Evolutionary conservation across 768 basidiomycete species (phyloP).

Genomic region (Rhizopogon vulgaris): DNA sequence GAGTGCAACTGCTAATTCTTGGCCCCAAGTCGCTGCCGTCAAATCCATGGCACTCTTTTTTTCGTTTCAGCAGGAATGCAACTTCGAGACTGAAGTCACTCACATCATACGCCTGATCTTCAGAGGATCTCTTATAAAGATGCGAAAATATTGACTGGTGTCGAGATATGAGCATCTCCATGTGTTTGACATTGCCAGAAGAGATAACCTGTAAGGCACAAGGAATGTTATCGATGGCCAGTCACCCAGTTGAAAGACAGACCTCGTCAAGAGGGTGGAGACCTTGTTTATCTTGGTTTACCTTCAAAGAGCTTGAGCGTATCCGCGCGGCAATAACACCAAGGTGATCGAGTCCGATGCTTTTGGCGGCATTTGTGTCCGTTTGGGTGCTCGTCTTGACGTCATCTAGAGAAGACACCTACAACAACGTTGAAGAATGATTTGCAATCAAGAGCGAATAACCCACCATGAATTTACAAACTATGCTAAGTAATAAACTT

Average conservation of each 20-base stretch:
- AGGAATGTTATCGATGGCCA: background rate
- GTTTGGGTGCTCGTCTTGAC: slow-evolving; percentile 55
- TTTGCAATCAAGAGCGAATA: background rate
- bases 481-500: slow-evolving; percentile 69
- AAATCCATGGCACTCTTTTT: slow-evolving; percentile 83
- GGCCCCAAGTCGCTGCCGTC: slow-evolving; percentile 71
- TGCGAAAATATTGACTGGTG: slow-evolving; percentile 65
- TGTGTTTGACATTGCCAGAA: slow-evolving; percentile 38
- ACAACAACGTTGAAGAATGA: background rate
- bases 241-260: slow-evolving; percentile 16
- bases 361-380: slow-evolving; percentile 83
- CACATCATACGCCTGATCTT: slow-evolving; percentile 80
- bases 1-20: slow-evolving; percentile 72
- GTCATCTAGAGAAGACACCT: slow-evolving; percentile 84
- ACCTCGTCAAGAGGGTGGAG: slow-evolving; percentile 69
- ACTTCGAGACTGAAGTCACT: slow-evolving; percentile 15
- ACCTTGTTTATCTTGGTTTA: slow-evolving; percentile 26
- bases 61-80: slow-evolving; percentile 3
- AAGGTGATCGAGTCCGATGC: slow-evolving; percentile 87
- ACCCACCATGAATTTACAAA: slow-evolving; percentile 80
- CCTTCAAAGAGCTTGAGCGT: slow-evolving; percentile 46
- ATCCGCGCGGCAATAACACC: slow-evolving; percentile 88
- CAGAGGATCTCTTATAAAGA: slow-evolving; percentile 62
- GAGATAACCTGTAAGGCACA: slow-evolving; percentile 42
- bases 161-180: slow-evolving; percentile 53